Evolutionary conservation across 352 stramenopile species (phyloP), one percentile per base, ranked within the genome.

Genomic region (Phytophthora foliorum): DNA sequence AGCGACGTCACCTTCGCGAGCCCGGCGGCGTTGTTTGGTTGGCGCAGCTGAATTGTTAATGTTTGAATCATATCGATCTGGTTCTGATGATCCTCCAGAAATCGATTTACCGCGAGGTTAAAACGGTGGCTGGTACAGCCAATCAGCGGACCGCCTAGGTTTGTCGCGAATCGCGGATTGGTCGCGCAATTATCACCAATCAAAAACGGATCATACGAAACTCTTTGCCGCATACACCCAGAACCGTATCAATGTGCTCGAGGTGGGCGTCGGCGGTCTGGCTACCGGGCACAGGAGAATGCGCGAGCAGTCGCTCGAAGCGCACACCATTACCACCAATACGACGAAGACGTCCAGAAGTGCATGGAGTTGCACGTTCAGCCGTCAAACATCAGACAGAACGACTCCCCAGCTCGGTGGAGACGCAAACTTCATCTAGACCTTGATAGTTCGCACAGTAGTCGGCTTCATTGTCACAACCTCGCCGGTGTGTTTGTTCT

Each of bases 321-420:
- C 63, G 44, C 36, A n/a, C n/a, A n/a, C 29, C 38, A 16, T 31
- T 24, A 32, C 6, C 16, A 29, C 9, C 50, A 50, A 64, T 0
- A 58, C 45, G 0, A 36, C 56, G 32, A 59, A 68, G 10, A 68
- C 42, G 21, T 31, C 67, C 13, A 63, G 34, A 53, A 63, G 57
- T 51, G 54, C 22, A 75, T 13, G 41, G 53, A 44, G 59, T 60
- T 22, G 65, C n/a, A n/a, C n/a, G n/a, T n/a, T n/a, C n/a, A n/a
- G n/a, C n/a, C n/a, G n/a, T n/a, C n/a, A n/a, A n/a, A 71, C 14
- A 71, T 67, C 3, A 75, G 10, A 19, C 44, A 53, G 34, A 71
- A 67, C 5, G 53, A 63, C 6, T 63, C 54, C 32, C 44, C 44
- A 71, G 41, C 21, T 66, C 39, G 3, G 2, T 44, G 1, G 60